Evolutionary conservation across 192 early-diverging fungal species (phyloP), one percentile per base, ranked within the genome.

Genomic region (Thamnidium elegans): DNA sequence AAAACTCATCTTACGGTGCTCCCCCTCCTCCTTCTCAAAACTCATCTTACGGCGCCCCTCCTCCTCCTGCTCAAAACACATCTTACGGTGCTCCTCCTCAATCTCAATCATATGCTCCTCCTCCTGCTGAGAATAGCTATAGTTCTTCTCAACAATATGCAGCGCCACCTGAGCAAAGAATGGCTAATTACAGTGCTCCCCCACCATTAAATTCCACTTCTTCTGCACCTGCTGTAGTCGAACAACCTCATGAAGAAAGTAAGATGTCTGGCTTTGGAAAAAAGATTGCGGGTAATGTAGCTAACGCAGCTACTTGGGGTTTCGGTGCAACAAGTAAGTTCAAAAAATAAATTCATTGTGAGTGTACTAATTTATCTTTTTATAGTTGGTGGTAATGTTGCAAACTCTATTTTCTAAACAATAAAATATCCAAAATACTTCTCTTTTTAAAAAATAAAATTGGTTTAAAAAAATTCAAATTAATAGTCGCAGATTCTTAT

Each of bases 321-420:
- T 58, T 70, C 51, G 69, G 69, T 58, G 63, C 63, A 34, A 65
- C 69, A 51, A 21, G 67, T 69, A 63, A 63, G 67, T 47, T 51
- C n/a, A 13, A 20, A 26, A 14, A 3, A 9, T 2, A 3, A 1
- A 30, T 39, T 9, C 13, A 15, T 20, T 3, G 3, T 8, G 3
- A 26, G 13, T 21, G 1, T 44, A 30, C 43, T 23, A 23, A 48
- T 17, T 55, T 15, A 34, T 34, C 34, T 52, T n/a, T 5, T 43
- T 52, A 0, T 64, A 64, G 62, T 66, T 13, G 64, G 64, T 30
- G 23, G 51, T 55, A 23, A 66, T 46, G 54, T 54, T 7, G 64
- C 64, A 15, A 39, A 56, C 56, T 53, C 64, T 39, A 66, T 66
- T 42, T 66, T 66, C 46, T 66, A 66, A 26, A 26, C 3, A 26